Percentiles rank a stretch among this genome's conserved stretches.
Conservation (phyloP, 78 protist genomes). For the Salpingoeca rosetta region DNA sequence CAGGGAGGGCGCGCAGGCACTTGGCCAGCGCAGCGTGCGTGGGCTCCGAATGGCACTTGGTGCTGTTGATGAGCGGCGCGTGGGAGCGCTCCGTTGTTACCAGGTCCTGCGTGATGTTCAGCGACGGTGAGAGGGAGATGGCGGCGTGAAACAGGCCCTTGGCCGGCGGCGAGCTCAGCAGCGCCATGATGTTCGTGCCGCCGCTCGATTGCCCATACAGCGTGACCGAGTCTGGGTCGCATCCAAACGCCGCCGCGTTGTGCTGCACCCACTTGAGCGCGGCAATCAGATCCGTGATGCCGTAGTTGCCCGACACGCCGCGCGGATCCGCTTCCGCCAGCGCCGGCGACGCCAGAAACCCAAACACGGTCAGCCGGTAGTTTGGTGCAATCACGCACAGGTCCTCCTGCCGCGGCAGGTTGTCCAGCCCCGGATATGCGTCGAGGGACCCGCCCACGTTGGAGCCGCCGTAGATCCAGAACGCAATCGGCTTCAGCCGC, state of each 20-base stretch:
- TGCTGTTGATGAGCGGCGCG: no score
- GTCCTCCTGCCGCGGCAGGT: neutral
- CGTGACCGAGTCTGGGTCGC: neutral
- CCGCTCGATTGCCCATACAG: neutral
- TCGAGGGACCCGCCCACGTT: neutral
- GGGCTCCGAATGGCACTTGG: no score
- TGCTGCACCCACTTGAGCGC: neutral
- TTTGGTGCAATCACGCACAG: neutral
- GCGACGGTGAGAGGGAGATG: neutral
- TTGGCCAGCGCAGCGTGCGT: no score
- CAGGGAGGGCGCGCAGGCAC: no score
- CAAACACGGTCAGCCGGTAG: neutral
- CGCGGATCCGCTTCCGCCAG: neutral
- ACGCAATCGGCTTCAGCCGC: neutral
- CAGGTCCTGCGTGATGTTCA: no score
- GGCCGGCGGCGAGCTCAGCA: neutral
- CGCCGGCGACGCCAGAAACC: neutral
- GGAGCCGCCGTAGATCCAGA: neutral
- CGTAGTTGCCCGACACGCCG: neutral
- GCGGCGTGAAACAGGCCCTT: neutral
- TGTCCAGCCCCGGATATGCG: neutral
- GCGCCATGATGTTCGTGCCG: neutral
- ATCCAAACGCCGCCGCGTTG: neutral
- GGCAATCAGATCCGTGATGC: neutral
- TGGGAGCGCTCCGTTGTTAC: no score